Evolutionary conservation across 139 green algal species (phyloP).

Genomic region (Chlorella sorokiniana): DNA sequence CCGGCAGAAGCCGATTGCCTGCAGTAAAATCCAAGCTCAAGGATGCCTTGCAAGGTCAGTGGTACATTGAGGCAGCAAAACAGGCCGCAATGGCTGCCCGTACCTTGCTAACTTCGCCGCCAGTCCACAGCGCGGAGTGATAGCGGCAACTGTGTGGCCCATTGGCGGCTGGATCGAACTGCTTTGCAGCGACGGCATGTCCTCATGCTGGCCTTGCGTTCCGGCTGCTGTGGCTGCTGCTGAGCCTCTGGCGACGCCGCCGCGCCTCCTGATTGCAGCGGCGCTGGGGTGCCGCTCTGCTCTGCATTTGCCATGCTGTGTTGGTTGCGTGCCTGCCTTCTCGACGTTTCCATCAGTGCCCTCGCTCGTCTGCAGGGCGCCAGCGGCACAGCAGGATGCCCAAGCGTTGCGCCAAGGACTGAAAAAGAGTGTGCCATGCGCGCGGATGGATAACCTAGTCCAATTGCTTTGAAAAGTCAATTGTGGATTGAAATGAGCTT

Average conservation of each 20-base stretch:
- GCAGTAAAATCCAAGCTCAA: not conserved
- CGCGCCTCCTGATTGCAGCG: no score
- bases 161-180: conserved; percentile 55
- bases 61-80: not conserved
- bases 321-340: no score
- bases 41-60: not conserved
- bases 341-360: no score
- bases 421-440: no score
- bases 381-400: no score
- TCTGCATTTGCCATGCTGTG: no score
- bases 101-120: not conserved
- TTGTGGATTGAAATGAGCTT: no score
- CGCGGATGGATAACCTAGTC: no score
- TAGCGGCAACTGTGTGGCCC: conserved; percentile 46
- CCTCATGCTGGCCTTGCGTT: conserved; percentile 8
- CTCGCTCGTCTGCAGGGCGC: no score
- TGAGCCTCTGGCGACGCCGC: not conserved
- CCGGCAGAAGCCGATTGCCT: conserved; percentile 65
- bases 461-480: no score
- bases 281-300: no score
- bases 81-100: not conserved
- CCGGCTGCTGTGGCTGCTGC: not conserved
- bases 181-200: conserved; percentile 63
- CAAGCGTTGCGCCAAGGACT: no score
- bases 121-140: conserved; percentile 62